phyloP scores from a whole-genome alignment of 352 stramenopile species.

The Phytophthora tubulina region DNA sequence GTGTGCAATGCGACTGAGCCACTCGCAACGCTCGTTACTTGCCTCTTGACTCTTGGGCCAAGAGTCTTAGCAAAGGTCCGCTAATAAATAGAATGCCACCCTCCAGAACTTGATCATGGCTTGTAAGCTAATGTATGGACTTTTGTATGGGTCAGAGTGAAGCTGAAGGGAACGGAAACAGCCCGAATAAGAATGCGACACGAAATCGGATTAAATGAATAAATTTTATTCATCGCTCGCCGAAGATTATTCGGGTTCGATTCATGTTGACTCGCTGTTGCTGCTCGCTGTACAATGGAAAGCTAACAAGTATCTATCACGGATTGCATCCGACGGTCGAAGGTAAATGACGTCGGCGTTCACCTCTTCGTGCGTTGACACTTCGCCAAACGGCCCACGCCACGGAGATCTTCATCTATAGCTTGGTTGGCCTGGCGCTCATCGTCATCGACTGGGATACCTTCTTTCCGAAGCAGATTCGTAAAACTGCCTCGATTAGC shows the following conservation, averaged over 20 bases:
- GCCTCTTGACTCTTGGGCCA: constrained; percentile 7
- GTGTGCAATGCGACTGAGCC: background rate
- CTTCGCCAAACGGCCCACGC: constrained; percentile 34
- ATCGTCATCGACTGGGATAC: constrained; percentile 62
- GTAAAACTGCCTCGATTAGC: constrained; percentile 55
- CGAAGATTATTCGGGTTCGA: background rate
- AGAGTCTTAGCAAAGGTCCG: background rate
- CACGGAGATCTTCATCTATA: constrained; percentile 52
- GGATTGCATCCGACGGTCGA: constrained; percentile 4
- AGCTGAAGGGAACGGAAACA: constrained; percentile 1
- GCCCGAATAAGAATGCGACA: constrained; percentile 11
- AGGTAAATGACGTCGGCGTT: background rate
- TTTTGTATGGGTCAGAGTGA: constrained; percentile 30
- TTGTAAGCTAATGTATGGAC: constrained; percentile 8
- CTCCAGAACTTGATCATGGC: constrained; percentile 36
- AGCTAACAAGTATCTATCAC: constrained; percentile 5
- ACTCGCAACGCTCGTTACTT: constrained; percentile 21
- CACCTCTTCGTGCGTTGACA: constrained; percentile 16
- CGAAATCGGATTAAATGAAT: background rate
- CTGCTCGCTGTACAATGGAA: constrained; percentile 16
- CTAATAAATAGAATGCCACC: constrained; percentile 43
- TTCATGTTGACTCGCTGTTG: background rate
- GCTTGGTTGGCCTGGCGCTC: constrained; percentile 41
- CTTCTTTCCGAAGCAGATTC: constrained; percentile 53
- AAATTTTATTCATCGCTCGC: constrained; percentile 9